Evolutionary conservation across 202 grass and related monocot species (phyloP), one percentile per base, ranked within the genome.

Genomic region (Setaria italica): DNA sequence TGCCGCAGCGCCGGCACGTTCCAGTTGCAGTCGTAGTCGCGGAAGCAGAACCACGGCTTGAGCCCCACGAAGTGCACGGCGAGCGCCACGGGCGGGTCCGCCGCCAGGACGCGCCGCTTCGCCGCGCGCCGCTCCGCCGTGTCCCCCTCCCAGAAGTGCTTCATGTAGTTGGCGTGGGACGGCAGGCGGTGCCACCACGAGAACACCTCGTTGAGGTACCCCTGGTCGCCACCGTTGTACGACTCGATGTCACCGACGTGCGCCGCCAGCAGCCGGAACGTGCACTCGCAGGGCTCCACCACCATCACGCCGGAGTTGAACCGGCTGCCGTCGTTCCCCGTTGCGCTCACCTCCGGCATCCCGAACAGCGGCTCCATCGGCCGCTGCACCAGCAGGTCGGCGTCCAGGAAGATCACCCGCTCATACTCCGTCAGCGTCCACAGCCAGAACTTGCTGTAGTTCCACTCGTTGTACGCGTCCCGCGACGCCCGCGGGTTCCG

Each of bases 11-110:
- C 63, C 9, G 84, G 39, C 54, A 80, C 76, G 71, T 94, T 89
- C 87, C 87, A 90, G 82, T 94, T 94, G 86, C 92, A 94, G 74
- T 94, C 92, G 84, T 94, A 92, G 85, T 92, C 85, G 4, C 84
- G 72, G 80, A 80, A 87, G 88, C 92, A 94, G 71, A 85, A 80
- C 92, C 92, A 94, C 0, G 92, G 92, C 73, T 94, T 94, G 54
- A 87, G 29, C 1, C 92, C 90, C 0, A 94, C 85, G 63, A 92
- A 94, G 74, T 94, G 92, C 70, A 94, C 85, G 41, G 90, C 87
- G 11, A 92, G 83, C 0, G 75, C 77, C 6, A 85, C 75, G 0
- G 92, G 78, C 47, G 92, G 92, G 37, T 90, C 90, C 11, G 85
- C 84, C 3, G 57, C 78, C 20, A 94, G 79, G 7, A 92, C 85